phyloP scores from a whole-genome alignment of 78 protist genomes.

The Chrysochromulina parva region DNA sequence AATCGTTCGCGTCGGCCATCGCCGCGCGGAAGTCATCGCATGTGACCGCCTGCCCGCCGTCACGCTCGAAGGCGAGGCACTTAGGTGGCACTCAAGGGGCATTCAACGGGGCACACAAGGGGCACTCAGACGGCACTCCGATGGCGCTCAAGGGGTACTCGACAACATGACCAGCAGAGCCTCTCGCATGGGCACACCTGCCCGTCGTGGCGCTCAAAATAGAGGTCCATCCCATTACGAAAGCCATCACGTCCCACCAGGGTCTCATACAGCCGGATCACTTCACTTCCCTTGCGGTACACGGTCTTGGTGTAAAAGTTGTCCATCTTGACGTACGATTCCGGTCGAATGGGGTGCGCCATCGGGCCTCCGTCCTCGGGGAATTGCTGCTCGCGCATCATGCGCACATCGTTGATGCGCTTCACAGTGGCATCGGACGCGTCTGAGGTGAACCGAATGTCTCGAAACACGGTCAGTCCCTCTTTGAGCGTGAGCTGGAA shows the following conservation, averaged over 20 bases:
- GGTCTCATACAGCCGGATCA: too few species aligned
- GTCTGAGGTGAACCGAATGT: conserved; percentile 37
- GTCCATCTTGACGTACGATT: conserved; percentile 49
- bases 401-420: conserved; percentile 20
- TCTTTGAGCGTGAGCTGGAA: conserved; percentile 47
- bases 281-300: conserved; percentile 38
- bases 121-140: too few species aligned
- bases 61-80: too few species aligned
- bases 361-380: conserved; percentile 26
- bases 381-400: neutral
- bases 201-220: too few species aligned
- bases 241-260: too few species aligned
- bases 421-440: neutral
- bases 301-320: conserved; percentile 50
- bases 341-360: conserved; percentile 50
- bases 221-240: neutral
- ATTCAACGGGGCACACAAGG: too few species aligned
- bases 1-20: conserved; percentile 40
- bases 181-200: too few species aligned
- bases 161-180: too few species aligned
- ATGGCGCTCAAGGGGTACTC: too few species aligned
- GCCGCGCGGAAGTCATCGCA: conserved; percentile 50
- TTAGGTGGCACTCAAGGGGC: too few species aligned
- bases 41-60: neutral
- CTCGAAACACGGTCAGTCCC: conserved; percentile 56